Evolutionary conservation across 192 early-diverging fungal genomes (phyloP).

Genomic region (Diversispora epigaea): DNA sequence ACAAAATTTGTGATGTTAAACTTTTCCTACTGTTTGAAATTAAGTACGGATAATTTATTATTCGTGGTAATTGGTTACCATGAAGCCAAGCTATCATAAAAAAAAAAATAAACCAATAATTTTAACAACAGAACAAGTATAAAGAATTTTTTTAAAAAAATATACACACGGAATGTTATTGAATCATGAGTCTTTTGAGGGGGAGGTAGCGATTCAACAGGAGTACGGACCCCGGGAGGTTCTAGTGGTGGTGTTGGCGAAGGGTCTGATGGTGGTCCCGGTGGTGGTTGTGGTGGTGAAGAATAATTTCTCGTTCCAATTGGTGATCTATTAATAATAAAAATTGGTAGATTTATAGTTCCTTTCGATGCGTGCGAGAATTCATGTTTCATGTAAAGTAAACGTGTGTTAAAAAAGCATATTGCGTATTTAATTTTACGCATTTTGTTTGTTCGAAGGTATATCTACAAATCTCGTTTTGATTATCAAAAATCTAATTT

Average conservation of each 20-base stretch:
- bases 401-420: too few relatives aligned
- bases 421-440: too few relatives aligned
- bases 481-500: too few relatives aligned
- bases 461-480: too few relatives aligned
- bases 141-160: not conserved
- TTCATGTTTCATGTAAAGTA: too few relatives aligned
- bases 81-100: slow-evolving; percentile 16
- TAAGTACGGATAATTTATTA: slow-evolving; percentile 41
- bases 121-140: not conserved
- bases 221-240: not conserved
- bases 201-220: not conserved
- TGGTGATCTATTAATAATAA: too few relatives aligned
- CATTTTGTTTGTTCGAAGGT: too few relatives aligned
- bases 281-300: not conserved
- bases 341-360: too few relatives aligned
- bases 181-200: slow-evolving; percentile 1
- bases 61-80: slow-evolving; percentile 33
- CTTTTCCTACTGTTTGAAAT: slow-evolving; percentile 8
- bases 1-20: slow-evolving; percentile 27
- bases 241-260: not conserved
- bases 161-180: slow-evolving; percentile 23
- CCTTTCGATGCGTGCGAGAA: too few relatives aligned
- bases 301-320: not conserved
- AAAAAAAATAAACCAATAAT: not conserved
- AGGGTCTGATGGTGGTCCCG: slow-evolving; percentile 12